phyloP scores from a whole-genome alignment of 139 green algal species.

The Yamagishiella unicocca region DNA sequence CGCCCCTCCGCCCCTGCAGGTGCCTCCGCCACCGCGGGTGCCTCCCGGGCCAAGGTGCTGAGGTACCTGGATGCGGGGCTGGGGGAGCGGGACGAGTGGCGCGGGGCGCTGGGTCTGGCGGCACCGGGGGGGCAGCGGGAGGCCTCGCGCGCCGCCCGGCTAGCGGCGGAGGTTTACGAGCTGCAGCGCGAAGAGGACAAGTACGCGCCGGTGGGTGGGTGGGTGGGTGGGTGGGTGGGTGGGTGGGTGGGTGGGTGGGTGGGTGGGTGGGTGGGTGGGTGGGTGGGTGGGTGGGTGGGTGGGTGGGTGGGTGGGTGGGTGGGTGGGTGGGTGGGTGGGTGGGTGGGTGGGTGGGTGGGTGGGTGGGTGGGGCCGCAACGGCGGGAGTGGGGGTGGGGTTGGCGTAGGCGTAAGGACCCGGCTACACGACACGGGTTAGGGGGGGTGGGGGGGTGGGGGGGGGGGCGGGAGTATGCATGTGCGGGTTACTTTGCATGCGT shows the following conservation, averaged over 20 bases:
- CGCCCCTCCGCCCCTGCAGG: background rate
- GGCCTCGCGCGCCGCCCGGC: background rate
- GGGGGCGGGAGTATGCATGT: background rate
- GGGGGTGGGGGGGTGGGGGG: background rate
- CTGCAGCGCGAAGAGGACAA: slow-evolving; percentile 35
- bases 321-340: too few relatives aligned
- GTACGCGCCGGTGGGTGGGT: background rate
- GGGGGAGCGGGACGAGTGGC: slow-evolving; percentile 16
- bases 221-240: background rate
- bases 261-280: background rate
- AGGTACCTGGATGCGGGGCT: slow-evolving; percentile 11
- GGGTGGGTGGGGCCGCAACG: background rate
- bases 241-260: background rate
- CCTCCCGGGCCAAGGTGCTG: slow-evolving; percentile 1
- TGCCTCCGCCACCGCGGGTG: background rate
- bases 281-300: background rate
- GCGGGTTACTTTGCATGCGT: too few relatives aligned
- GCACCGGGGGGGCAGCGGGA: background rate
- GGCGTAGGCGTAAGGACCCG: background rate
- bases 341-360: too few relatives aligned
- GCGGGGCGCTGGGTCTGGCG: background rate
- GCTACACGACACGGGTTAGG: background rate
- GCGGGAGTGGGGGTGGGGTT: background rate
- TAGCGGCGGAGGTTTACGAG: background rate
- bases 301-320: background rate